Percentiles rank a stretch among this genome's conserved stretches.
Evolutionary conservation across 768 basidiomycete species (phyloP).

Genomic region (Amyloporia xantha): DNA sequence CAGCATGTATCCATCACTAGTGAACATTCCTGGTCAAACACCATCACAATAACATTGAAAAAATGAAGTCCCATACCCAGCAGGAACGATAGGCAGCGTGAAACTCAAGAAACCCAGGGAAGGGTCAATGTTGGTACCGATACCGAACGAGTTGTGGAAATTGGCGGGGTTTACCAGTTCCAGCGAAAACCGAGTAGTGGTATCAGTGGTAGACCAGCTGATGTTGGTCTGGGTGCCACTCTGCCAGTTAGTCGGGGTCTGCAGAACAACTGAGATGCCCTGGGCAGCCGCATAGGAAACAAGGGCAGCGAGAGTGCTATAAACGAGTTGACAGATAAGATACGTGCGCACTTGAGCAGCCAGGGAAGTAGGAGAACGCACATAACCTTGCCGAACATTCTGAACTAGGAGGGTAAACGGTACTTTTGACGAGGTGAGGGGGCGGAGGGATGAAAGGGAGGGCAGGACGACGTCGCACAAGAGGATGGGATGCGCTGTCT

Average conservation of each 20-base stretch:
- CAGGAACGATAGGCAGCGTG: constrained; percentile 40
- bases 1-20: constrained; percentile 43
- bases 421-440: constrained; percentile 10
- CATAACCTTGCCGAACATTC: constrained; percentile 49
- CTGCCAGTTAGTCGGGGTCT: constrained; percentile 27
- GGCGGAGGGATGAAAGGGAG: background rate
- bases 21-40: no score
- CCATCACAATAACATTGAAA: no score
- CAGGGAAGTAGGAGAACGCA: constrained; percentile 26
- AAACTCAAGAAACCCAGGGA: constrained; percentile 29
- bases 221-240: constrained; percentile 33
- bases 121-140: constrained; percentile 48
- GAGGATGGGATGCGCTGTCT: background rate
- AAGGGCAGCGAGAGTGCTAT: constrained; percentile 39
- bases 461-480: background rate
- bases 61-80: constrained; percentile 37
- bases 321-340: no score
- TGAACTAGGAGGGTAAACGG: constrained; percentile 10
- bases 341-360: no score
- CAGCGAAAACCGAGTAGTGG: constrained; percentile 33
- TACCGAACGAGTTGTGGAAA: constrained; percentile 49
- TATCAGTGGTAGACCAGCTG: constrained; percentile 44
- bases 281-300: constrained; percentile 41
- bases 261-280: constrained; percentile 23
- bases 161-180: constrained; percentile 36